Evolutionary conservation across 371 early-diverging fungal genomes (phyloP), one percentile per base, ranked within the genome.

Genomic region (Dinochytrium kinnereticum): DNA sequence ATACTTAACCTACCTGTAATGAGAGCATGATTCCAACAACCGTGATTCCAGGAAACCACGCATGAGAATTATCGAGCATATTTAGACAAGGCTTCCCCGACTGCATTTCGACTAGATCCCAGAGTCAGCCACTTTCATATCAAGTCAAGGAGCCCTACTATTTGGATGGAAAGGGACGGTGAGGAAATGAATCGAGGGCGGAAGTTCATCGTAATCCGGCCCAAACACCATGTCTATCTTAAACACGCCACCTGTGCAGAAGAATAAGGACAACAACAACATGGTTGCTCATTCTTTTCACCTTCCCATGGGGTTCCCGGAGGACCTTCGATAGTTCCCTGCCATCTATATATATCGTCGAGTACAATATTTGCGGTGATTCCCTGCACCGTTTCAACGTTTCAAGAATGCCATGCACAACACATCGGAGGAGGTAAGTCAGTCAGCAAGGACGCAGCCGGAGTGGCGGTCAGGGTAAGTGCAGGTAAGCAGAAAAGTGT

Each of bases 111-210:
- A 84, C 79, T 76, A 44, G 7, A 13, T 30, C 19, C 49, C 67
- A 13, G 38, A 28, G 34, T 33, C 33, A 38, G 36, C 30, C n/a
- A n/a, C n/a, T n/a, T 1, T 39, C 33, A 40, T 10, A 44, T 40
- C 28, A 53, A 51, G 1, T 33, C 5, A 10, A 59, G 26, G 10
- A 40, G 55, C 49, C 72, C 15, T 57, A 78, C 80, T 75, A 55
- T 85, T 85, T 0, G 85, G 85, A 78, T 85, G 85, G 68, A 85
- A 85, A 7, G 86, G 84, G 1, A 85, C 81, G 17, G 84, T 85
- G 19, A 71, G 24, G 72, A 85, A 85, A 44, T 59, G 73, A 38
- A 79, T 76, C 21, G 73, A 61, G n/a, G 85, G 85, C 21, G 85
- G 85, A 15, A 61, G 40, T 39, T 85, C 77, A 64, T 81, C 79